Evolutionary conservation across 1,284 basidiomycete species (phyloP).

Genomic region (Tranzscheliella williamsii): DNA sequence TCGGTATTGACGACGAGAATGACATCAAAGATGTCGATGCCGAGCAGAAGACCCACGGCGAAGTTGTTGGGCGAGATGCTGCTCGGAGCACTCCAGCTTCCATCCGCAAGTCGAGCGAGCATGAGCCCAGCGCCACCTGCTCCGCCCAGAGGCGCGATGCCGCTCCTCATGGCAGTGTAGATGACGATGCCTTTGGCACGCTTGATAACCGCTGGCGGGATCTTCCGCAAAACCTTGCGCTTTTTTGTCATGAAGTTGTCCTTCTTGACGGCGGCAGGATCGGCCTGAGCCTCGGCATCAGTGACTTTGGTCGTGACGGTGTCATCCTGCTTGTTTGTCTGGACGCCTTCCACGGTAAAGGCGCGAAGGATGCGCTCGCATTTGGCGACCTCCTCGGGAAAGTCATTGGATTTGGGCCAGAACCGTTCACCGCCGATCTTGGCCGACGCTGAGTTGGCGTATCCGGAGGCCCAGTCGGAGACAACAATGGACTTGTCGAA

Average conservation of each 20-base stretch:
- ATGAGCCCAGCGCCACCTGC: slow-evolving; percentile 64
- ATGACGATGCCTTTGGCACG: slow-evolving; percentile 63
- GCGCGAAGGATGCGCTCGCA: slow-evolving; percentile 64
- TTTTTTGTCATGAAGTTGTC: slow-evolving; percentile 59
- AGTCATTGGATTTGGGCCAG: slow-evolving; percentile 66
- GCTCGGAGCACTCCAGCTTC: slow-evolving; percentile 65
- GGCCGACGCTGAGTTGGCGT: slow-evolving; percentile 51
- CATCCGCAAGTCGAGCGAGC: slow-evolving; percentile 50
- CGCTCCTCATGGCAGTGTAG: slow-evolving; percentile 65
- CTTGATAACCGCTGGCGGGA: slow-evolving; percentile 64
- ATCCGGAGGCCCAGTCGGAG: slow-evolving; percentile 55
- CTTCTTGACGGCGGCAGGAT: slow-evolving; percentile 38
- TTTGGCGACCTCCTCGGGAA: slow-evolving; percentile 65
- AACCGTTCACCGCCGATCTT: slow-evolving; percentile 65
- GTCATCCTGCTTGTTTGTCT: slow-evolving; percentile 31
- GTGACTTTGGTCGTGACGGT: background rate
- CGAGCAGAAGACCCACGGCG: slow-evolving; percentile 54
- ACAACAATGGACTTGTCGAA: slow-evolving; percentile 50
- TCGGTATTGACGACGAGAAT: slow-evolving; percentile 64
- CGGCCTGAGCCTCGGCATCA: slow-evolving; percentile 58
- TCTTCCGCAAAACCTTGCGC: slow-evolving; percentile 64
- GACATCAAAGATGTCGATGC: slow-evolving; percentile 56
- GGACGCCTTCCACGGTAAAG: slow-evolving; percentile 52
- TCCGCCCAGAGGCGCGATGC: slow-evolving; percentile 66
- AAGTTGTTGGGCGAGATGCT: slow-evolving; percentile 65